Evolutionary conservation across 257 asterid genomes (phyloP), one percentile per base, ranked within the genome.

Genomic region (Gentiana macrophylla): DNA sequence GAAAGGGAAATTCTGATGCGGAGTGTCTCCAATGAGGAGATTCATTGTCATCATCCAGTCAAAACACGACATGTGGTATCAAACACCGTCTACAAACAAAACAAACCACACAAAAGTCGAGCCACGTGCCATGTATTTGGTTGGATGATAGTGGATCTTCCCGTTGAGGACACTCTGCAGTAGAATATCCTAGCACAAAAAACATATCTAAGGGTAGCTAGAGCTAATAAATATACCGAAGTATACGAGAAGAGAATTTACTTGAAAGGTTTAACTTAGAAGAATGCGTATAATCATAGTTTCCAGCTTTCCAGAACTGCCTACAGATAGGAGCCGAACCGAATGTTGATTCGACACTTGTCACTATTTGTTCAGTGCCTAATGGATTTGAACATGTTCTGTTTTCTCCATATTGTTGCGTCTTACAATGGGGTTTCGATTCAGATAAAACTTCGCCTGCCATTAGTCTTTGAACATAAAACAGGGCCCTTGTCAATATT

Each of bases 241-340:
- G 37, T 36, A 4, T 38, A 38, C 45, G 45, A 38, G 45, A 4
- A 38, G 45, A 38, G 45, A 5, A 38, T 38, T 38, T 80, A 82
- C 95, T 75, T 83, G 73, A 83, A 60, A 49, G 32, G 44, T 61
- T 60, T 12, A 84, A 71, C 70, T 82, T 86, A 54, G 72, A 64
- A 78, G 60, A 55, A 56, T 65, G 86, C 51, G 65, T 64, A 34
- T 74, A 86, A 2, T 82, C 73, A 46, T 90, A 86, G 72, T 73
- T 76, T 64, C 96, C 98, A 70, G 96, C 98, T 75, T 63, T 82
- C 98, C 96, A 90, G 69, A 90, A 90, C 80, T 84, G 98, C 49
- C 98, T 80, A 61, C 84, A 76, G 62, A 90, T 61, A 53, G 98
- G 96, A n/a, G 98, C 89, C 13, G 89, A 70, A 62, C 75, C 61